Evolutionary conservation across 306 rosid genomes (phyloP).

Genomic region (Quercus mongolica): DNA sequence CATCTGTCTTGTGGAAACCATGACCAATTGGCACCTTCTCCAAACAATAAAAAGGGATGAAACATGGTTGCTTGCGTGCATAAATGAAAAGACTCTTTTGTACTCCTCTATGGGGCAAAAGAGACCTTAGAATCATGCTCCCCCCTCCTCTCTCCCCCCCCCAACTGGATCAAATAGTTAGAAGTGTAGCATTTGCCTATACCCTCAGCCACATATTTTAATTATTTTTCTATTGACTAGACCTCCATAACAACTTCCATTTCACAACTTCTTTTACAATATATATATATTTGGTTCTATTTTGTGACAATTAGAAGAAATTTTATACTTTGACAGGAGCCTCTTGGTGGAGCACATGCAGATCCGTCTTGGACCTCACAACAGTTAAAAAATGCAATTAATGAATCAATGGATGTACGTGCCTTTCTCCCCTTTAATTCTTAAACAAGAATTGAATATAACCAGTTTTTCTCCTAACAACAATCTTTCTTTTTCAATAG

Average conservation of each 20-base stretch:
- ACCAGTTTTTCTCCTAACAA: constrained; percentile 6
- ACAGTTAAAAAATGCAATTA: constrained; percentile 70
- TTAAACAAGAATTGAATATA: constrained; percentile 14
- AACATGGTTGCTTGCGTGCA: no score
- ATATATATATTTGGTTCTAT: neutral
- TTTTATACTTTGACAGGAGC: constrained; percentile 58
- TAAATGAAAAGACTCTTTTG: no score
- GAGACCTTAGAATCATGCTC: no score
- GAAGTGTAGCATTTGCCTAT: no score
- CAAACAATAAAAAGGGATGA: no score
- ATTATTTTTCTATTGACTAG: neutral
- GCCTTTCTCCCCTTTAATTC: neutral
- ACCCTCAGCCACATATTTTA: neutral
- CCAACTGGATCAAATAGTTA: no score
- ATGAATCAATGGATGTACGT: constrained; percentile 83
- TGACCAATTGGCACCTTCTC: no score
- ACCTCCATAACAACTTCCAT: neutral
- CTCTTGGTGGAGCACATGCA: constrained; percentile 92
- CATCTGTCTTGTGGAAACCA: no score
- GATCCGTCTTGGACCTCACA: constrained; percentile 83
- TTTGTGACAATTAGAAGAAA: constrained; percentile 6
- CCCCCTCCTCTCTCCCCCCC: no score
- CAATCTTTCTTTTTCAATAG: constrained; percentile 37
- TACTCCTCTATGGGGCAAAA: no score
- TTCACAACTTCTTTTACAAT: neutral